Conservation (phyloP, 2,329 filamentous ascomycete species). For the Colletotrichum phormii region DNA sequence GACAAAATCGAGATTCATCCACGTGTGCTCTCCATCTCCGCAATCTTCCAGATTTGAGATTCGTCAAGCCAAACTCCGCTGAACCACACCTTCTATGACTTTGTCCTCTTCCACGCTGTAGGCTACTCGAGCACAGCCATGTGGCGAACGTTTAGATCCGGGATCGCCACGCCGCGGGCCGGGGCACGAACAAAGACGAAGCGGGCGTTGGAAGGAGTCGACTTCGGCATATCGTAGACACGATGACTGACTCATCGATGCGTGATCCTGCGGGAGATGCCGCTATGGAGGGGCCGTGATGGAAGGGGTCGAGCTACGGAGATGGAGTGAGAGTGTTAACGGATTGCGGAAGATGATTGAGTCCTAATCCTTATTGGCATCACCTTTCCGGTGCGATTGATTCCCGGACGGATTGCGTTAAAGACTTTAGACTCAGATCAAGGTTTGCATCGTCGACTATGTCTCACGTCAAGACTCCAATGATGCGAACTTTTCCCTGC, state of each 20-base stretch:
- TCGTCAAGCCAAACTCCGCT: background rate
- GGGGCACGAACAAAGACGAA: background rate
- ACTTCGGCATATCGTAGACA: background rate
- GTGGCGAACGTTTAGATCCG: background rate
- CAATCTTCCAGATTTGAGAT: background rate
- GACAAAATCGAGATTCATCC: background rate
- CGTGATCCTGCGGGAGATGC: background rate
- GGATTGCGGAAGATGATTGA: too few relatives aligned
- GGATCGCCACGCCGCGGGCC: background rate
- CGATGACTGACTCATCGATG: background rate
- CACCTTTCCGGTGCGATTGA: too few relatives aligned
- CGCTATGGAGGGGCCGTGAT: background rate
- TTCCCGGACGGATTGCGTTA: too few relatives aligned
- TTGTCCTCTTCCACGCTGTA: background rate
- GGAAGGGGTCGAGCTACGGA: background rate
- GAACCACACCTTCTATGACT: background rate
- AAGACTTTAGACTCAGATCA: too few relatives aligned
- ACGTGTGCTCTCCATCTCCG: background rate
- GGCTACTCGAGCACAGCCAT: background rate
- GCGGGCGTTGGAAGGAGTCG: background rate
- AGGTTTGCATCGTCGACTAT: too few relatives aligned
- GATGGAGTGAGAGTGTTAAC: background rate
- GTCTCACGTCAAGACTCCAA: too few relatives aligned
- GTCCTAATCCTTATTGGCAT: too few relatives aligned
- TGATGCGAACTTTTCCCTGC: too few relatives aligned